Evolutionary conservation across 805 yeast species (phyloP).

Genomic region (Saccharomycopsis synnaedendra): DNA sequence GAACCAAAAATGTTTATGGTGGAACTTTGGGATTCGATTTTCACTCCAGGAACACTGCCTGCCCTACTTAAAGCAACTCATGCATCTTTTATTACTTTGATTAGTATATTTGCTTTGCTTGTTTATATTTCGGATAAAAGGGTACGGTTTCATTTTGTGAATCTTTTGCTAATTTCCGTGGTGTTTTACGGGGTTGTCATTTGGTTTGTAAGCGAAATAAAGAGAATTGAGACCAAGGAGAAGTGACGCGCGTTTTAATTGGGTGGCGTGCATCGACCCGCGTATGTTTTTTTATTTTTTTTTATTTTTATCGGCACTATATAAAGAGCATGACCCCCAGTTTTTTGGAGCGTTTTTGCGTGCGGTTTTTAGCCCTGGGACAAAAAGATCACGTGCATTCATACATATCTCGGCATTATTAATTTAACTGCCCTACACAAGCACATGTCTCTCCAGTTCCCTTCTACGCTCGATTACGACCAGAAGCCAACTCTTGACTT

Average conservation of each 20-base stretch:
- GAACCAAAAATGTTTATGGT: conserved; percentile 29
- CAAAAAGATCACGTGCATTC: too few species aligned
- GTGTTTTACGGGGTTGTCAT: conserved; percentile 69
- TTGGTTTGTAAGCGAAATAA: conserved; percentile 77
- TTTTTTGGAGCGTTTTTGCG: conserved; percentile 19
- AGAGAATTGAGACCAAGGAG: conserved; percentile 29
- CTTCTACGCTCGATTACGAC: conserved; percentile 10
- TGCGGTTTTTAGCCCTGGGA: neutral
- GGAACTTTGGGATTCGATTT: conserved; percentile 83
- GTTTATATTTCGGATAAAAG: conserved; percentile 47
- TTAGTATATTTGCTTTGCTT: conserved; percentile 44
- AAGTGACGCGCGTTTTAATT: conserved; percentile 18
- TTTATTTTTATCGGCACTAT: neutral
- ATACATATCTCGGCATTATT: conserved; percentile 2
- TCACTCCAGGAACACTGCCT: conserved; percentile 89
- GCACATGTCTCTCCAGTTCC: conserved; percentile 13
- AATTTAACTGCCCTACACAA: conserved; percentile 2
- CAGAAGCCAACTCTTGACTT: conserved; percentile 9
- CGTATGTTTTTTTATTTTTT: neutral
- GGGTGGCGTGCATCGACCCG: neutral
- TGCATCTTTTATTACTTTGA: conserved; percentile 57
- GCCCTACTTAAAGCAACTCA: conserved; percentile 86
- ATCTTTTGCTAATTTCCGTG: conserved; percentile 42
- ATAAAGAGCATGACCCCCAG: conserved; percentile 7
- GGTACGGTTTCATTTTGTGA: conserved; percentile 45